Evolutionary conservation across 2,329 filamentous ascomycete species (phyloP).

Genomic region (Neodidymelliopsis sp.): DNA sequence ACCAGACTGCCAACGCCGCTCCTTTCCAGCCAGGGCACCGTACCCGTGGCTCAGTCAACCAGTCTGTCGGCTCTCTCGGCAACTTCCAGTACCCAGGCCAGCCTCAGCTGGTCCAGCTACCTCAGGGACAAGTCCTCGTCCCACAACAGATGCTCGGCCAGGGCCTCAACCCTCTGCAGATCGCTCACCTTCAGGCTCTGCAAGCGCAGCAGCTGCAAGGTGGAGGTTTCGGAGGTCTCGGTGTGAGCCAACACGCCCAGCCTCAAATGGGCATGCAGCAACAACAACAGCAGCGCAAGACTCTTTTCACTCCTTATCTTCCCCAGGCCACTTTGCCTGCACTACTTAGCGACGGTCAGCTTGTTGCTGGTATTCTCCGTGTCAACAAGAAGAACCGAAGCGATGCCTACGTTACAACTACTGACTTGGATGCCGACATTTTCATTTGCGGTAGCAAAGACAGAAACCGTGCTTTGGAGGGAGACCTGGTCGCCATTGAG

Average conservation of each 20-base stretch:
- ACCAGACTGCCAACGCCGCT: conserved; percentile 72
- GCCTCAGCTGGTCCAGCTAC: conserved; percentile 85
- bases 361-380: conserved; percentile 93
- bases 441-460: conserved; percentile 99
- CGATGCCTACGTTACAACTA: conserved; percentile 95
- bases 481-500: conserved; percentile 93
- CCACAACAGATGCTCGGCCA: conserved; percentile 88
- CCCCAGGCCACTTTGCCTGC: conserved; percentile 93
- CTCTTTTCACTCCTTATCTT: conserved; percentile 95
- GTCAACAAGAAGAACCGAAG: conserved; percentile 99
- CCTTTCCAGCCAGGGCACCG: conserved; percentile 94
- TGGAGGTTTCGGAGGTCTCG: conserved; percentile 71
- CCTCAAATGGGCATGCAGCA: conserved; percentile 69
- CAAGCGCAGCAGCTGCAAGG: conserved; percentile 86
- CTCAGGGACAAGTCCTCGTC: conserved; percentile 82
- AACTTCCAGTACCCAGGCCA: conserved; percentile 90
- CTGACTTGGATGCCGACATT: conserved; percentile 95
- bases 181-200: conserved; percentile 89
- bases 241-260: conserved; percentile 75
- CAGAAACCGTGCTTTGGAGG: conserved; percentile 94
- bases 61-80: conserved; percentile 81
- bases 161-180: conserved; percentile 84
- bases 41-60: conserved; percentile 81
- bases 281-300: conserved; percentile 97
- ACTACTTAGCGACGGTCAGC: conserved; percentile 86